Percentiles rank a stretch among this genome's conserved stretches.
Evolutionary conservation across 371 early-diverging fungal genomes (phyloP).

Genomic region (Mortierella sp.): DNA sequence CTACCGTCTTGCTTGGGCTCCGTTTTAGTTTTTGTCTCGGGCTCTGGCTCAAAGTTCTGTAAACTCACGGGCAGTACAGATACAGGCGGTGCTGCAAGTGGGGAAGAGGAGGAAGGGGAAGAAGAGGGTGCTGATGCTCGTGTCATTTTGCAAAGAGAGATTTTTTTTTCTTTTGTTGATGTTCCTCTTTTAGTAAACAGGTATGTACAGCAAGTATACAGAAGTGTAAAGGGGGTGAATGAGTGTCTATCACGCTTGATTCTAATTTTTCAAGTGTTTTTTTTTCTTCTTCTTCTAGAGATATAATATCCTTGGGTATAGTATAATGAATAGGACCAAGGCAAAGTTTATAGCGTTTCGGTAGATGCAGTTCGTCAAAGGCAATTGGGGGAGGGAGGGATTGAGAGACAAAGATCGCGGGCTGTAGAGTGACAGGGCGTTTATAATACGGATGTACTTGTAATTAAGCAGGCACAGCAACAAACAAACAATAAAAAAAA

Average conservation of each 20-base stretch:
- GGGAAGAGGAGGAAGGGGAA: constrained; percentile 12
- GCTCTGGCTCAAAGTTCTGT: neutral
- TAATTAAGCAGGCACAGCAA: constrained; percentile 8
- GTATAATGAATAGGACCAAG: too few species aligned
- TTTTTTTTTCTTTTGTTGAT: neutral
- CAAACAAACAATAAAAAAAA: neutral
- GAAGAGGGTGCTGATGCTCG: constrained; percentile 5
- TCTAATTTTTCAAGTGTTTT: too few species aligned
- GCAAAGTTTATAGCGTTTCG: too few species aligned
- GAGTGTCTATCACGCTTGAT: neutral
- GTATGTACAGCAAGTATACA: neutral
- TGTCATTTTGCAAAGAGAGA: neutral
- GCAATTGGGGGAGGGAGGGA: neutral
- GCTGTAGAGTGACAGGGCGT: neutral
- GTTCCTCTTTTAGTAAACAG: neutral
- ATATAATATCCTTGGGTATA: too few species aligned
- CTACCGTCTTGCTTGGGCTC: neutral
- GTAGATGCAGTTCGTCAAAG: neutral
- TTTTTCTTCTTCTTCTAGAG: too few species aligned
- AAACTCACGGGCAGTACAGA: neutral
- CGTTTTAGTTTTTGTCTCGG: neutral
- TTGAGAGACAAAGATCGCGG: neutral
- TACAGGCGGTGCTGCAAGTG: neutral
- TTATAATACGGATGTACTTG: neutral
- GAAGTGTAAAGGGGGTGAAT: neutral